Base-by-base conservation (phyloP, 768 basidiomycete species). In the Cyathus striatus region DNA sequence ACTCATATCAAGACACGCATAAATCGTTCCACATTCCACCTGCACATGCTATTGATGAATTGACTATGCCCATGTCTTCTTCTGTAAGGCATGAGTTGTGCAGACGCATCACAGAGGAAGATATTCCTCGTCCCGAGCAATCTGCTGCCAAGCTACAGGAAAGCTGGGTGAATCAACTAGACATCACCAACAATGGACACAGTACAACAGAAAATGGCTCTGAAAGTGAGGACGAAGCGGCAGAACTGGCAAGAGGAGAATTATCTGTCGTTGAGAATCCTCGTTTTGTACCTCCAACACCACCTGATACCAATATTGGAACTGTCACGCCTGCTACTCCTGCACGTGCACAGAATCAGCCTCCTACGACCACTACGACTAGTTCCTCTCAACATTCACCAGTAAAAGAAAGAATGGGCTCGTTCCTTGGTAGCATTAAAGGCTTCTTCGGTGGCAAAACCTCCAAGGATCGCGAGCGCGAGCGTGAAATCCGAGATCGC, bases 211-310 rank as follows among this genome's bases (percentile, higher is more conserved):
- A 23, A 23, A 23, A 23, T 23, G 38, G 9, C 12, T 42, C 41
- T n/a, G n/a, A 24, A 16, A 42, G 41, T 25, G 48, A 49, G 6
- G 52, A 50, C 23, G 56, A 58, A 13, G 56, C 44, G 26, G 63
- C 53, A 6, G 63, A 62, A 4, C 61, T 66, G 42, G 67, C 65
- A 30, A 63, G 55, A 24, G 56, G 54, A 2, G 59, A 63, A n/a
- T 47, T 74, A 9, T 57, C 62, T 32, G 64, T 80, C 4, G 69
- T 75, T n/a, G 81, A 81, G 51, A 83, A 83, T 49, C 71, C 75
- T 12, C 67, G 73, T 20, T 81, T 76, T 44, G n/a, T n/a, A n/a
- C n/a, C n/a, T n/a, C n/a, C n/a, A n/a, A n/a, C n/a, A n/a, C n/a
- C n/a, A n/a, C n/a, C n/a, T n/a, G 56, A 64, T 21, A 40, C 51